Conservation (phyloP, 192 early-diverging fungal species). For the Anaeromyces robustus region DNA sequence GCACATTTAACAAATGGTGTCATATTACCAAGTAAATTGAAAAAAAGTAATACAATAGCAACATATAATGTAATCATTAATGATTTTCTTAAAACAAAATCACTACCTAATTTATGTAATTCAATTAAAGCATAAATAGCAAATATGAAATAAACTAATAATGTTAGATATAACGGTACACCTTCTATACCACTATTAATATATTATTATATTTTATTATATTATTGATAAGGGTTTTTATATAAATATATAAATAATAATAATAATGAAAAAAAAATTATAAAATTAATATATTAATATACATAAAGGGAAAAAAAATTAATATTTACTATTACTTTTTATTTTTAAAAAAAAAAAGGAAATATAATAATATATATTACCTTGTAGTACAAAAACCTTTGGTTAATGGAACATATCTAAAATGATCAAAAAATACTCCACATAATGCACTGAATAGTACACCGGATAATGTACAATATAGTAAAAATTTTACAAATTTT, state of each 20-base stretch:
- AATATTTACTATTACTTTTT: no score
- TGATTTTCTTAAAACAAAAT: background rate
- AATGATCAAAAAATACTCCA: no score
- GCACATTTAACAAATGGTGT: background rate
- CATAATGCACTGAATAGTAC: background rate
- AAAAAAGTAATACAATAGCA: background rate
- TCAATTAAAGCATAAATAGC: background rate
- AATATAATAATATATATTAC: background rate
- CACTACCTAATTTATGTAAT: background rate
- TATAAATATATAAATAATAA: no score
- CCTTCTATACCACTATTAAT: background rate
- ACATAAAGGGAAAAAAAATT: no score
- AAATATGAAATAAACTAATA: background rate
- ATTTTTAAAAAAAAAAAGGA: background rate
- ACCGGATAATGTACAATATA: background rate
- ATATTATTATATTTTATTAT: no score
- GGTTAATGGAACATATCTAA: background rate
- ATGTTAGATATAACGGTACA: background rate
- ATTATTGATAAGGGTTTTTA: no score
- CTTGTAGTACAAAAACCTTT: background rate
- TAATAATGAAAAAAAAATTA: no score
- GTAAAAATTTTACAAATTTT: background rate
- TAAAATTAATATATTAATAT: no score
- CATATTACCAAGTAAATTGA: background rate
- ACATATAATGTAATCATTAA: background rate